Base-by-base conservation (phyloP, 306 rosid genomes). In the Begonia loranthoides region DNA sequence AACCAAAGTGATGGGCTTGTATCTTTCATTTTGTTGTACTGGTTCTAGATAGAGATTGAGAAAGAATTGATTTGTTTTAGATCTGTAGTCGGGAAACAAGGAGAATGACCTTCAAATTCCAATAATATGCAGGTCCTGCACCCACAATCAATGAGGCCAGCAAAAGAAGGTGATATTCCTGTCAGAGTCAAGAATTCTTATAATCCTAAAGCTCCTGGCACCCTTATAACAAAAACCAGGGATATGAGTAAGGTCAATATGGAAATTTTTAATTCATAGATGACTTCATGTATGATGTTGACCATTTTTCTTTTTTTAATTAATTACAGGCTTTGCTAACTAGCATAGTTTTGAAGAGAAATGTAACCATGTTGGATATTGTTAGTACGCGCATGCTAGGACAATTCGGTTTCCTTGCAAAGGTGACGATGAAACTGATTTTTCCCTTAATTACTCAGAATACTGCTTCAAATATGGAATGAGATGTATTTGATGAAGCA, bases 321-420 rank as follows among this genome's bases (percentile, higher is more conserved):
- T n/a, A 43, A 16, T 59, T 74, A 61, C 82, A 85, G 95, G 95
- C 76, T 28, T 75, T 79, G 50, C 70, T 86, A 48, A 86, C 93
- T 52, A 86, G 95, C 82, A 82, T 86, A 40, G 93, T 86, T 59
- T 62, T 82, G 80, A 86, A 86, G 73, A 66, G 83, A 16, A 86
- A 76, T 55, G 84, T 86, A 57, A 82, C 88, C 47, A 82, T 79
- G 95, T 74, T 86, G 83, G 95, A 86, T 79, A 86, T 86, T 51
- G 95, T 68, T 49, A 86, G 88, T 76, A 82, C 95, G 43, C 84
- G 95, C 62, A 86, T 86, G 95, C 93, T 86, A 53, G 95, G 95
- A 50, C 88, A 79, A 70, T 76, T 13, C 64, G 95, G 95, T 39
- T 86, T 86, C 69, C 95, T 82, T 70, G 95, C 95, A 49, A 86